A percentile compares a stretch with the other conserved stretches of the same genome.
Conservation (phyloP, 1,139 yeast genomes). For the Candida sanyaensis region DNA sequence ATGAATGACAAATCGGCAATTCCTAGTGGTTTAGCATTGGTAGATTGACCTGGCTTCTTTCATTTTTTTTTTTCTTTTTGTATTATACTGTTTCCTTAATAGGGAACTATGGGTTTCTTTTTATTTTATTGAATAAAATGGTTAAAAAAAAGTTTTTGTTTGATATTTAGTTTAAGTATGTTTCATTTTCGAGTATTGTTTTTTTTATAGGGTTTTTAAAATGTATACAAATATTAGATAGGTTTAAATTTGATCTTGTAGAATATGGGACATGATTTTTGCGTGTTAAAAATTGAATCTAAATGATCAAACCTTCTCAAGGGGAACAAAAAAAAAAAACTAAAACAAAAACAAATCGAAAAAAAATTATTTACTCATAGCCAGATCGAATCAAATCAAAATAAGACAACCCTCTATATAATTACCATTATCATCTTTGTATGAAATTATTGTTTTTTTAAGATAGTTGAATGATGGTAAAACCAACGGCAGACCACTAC, state of each 20-base stretch:
- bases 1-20: conserved; percentile 9
- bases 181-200: background rate
- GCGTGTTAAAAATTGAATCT: background rate
- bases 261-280: background rate
- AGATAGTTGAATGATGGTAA: background rate
- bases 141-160: background rate
- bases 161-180: background rate
- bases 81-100: background rate
- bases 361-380: background rate
- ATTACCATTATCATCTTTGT: too few species aligned
- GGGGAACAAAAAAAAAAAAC: background rate
- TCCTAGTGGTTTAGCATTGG: conserved; percentile 7
- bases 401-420: background rate
- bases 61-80: conserved; percentile 1
- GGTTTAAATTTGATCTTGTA: too few species aligned
- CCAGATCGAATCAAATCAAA: background rate
- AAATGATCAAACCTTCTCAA: background rate
- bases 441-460: too few species aligned
- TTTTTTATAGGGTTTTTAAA: background rate
- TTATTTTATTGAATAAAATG: too few species aligned
- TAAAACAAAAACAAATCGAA: background rate
- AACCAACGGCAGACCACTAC: conserved; percentile 27
- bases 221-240: too few species aligned
- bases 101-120: background rate
- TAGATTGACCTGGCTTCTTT: background rate